These are phyloP conservation scores for Monilinia polystroma DNA, from an alignment of 2,329 filamentous ascomycete genomes.

Conservation along the genomic window DNA sequence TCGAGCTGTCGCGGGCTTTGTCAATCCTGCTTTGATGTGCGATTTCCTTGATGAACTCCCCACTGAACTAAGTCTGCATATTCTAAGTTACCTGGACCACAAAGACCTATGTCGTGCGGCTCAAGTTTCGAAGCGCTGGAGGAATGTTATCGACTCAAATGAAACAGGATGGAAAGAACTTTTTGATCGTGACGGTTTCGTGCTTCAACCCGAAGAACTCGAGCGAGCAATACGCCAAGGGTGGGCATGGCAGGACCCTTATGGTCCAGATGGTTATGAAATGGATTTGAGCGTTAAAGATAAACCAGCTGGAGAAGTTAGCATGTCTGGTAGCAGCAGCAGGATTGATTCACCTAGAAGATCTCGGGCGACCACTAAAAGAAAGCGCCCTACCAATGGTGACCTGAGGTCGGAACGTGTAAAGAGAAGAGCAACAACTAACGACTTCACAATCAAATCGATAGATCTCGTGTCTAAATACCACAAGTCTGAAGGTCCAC, in stretches of 20 bases:
- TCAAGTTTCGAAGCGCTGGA: conserved; percentile 93
- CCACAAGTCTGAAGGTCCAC: conserved; percentile 70
- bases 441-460: conserved; percentile 36
- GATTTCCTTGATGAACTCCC: conserved; percentile 87
- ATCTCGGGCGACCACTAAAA: conserved; percentile 37
- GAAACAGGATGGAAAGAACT: conserved; percentile 95
- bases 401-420: conserved; percentile 32
- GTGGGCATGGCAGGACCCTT: conserved; percentile 96
- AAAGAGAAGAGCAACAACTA: conserved; percentile 38
- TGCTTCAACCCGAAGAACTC: conserved; percentile 76
- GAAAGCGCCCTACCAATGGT: conserved; percentile 35
- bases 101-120: conserved; percentile 85
- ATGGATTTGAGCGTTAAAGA: conserved; percentile 66
- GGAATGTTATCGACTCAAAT: conserved; percentile 84
- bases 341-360: conserved; percentile 27
- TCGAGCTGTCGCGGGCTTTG: conserved; percentile 82
- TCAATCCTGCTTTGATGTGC: conserved; percentile 92
- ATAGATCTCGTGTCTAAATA: conserved; percentile 32
- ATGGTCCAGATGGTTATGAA: conserved; percentile 72
- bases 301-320: conserved; percentile 50
- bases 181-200: conserved; percentile 80
- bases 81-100: conserved; percentile 82
- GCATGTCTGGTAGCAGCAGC: conserved; percentile 24
- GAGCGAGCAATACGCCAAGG: conserved; percentile 84
- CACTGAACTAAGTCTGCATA: conserved; percentile 80